These are phyloP conservation scores for Globisporangium abappressorium DNA, from an alignment of 352 stramenopile species.

Conservation along the genomic window DNA sequence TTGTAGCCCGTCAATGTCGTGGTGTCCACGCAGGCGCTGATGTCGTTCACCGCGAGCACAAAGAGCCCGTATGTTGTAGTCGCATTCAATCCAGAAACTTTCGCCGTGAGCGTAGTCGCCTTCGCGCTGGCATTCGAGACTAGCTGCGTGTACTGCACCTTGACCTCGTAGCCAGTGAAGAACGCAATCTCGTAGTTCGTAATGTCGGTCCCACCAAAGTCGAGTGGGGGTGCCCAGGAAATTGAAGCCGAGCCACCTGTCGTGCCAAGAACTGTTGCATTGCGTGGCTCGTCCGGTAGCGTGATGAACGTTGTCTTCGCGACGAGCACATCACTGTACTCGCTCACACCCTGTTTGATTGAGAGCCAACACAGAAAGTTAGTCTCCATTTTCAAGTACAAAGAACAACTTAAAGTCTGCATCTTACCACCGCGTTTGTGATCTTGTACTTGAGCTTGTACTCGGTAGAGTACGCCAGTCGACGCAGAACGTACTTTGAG, in stretches of 20 bases:
- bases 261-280: conserved; percentile 23
- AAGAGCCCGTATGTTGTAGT: conserved; percentile 58
- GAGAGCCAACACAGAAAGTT: neutral
- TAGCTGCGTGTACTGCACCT: conserved; percentile 33
- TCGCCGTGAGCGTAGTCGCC: conserved; percentile 25
- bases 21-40: conserved; percentile 38
- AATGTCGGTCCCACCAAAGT: conserved; percentile 54
- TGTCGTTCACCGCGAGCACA: conserved; percentile 50
- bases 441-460: conserved; percentile 52
- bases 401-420: neutral
- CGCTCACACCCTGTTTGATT: conserved; percentile 34
- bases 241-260: conserved; percentile 40
- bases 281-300: conserved; percentile 34
- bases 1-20: conserved; percentile 24
- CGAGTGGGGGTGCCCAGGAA: conserved; percentile 40
- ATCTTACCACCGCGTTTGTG: conserved; percentile 19
- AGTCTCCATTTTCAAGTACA: neutral
- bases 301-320: conserved; percentile 40
- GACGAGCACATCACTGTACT: conserved; percentile 35
- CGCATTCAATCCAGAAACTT: conserved; percentile 37
- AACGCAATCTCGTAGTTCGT: conserved; percentile 45
- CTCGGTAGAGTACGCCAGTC: conserved; percentile 35
- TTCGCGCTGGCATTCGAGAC: conserved; percentile 24
- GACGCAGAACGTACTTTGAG: conserved; percentile 22
- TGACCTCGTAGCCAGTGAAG: conserved; percentile 33